Evolutionary conservation across 306 rosid genomes (phyloP).

Genomic region (Quercus engelmannii): DNA sequence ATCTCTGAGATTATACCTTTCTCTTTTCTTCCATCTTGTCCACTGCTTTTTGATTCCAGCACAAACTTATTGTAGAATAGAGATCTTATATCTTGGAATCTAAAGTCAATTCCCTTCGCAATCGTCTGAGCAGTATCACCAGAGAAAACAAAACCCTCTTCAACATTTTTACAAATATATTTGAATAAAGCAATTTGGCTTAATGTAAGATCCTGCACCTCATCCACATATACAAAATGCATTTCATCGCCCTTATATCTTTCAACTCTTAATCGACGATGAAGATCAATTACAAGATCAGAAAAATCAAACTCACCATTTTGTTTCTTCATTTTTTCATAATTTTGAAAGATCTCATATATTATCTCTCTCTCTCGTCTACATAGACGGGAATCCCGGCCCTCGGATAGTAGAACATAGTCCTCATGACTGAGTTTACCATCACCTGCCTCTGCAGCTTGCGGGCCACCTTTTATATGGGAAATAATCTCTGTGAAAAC

Average conservation of each 20-base stretch:
- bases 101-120: conserved; percentile 77
- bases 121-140: conserved; percentile 87
- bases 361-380: conserved; percentile 41
- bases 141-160: conserved; percentile 80
- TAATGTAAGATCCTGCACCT: conserved; percentile 82
- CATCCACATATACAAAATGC: conserved; percentile 69
- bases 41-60: conserved; percentile 26
- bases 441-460: conserved; percentile 27
- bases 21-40: conserved; percentile 25
- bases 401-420: conserved; percentile 41
- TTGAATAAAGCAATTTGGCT: conserved; percentile 72
- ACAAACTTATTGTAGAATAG: conserved; percentile 65
- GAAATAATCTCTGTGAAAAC: conserved; percentile 74
- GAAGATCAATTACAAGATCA: conserved; percentile 67
- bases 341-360: conserved; percentile 52
- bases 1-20: conserved; percentile 49
- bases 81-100: conserved; percentile 61
- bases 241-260: conserved; percentile 48
- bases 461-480: conserved; percentile 63
- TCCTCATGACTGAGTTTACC: conserved; percentile 46
- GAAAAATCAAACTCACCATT: conserved; percentile 73
- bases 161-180: conserved; percentile 60
- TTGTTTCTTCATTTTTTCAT: conserved; percentile 60
- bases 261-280: conserved; percentile 39
- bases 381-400: conserved; percentile 43